These are phyloP conservation scores for Paraphoma sp. DNA, from an alignment of 2,329 filamentous ascomycete genomes.

Conservation along the genomic window DNA sequence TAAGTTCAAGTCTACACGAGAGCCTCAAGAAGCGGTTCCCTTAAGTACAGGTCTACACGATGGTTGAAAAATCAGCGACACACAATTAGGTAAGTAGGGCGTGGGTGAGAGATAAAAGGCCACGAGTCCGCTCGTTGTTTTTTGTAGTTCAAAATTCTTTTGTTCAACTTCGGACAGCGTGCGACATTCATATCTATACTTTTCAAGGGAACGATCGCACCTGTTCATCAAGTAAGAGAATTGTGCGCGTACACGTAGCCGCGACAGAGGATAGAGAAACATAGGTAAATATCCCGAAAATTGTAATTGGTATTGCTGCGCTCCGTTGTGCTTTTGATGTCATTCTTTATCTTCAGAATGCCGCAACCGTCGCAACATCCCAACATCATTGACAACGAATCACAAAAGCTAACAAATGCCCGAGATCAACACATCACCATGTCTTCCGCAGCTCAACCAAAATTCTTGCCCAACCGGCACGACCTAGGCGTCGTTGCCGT, in stretches of 20 bases:
- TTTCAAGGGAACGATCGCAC: no score
- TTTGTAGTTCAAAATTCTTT: background rate
- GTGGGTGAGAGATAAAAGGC: conserved; percentile 37
- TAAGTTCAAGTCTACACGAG: conserved; percentile 37
- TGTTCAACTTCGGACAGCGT: background rate
- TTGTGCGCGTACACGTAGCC: no score
- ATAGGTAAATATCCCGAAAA: no score
- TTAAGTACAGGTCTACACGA: conserved; percentile 44
- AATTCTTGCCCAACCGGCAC: conserved; percentile 79
- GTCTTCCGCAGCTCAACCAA: conserved; percentile 63
- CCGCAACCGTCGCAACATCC: background rate
- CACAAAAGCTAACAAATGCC: background rate
- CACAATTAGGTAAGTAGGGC: conserved; percentile 46
- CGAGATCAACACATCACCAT: background rate
- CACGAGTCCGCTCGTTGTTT: conserved; percentile 15
- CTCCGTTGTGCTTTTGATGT: background rate
- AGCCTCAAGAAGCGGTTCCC: conserved; percentile 29
- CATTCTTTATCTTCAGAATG: background rate
- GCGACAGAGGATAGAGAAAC: no score
- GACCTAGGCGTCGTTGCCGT: conserved; percentile 93
- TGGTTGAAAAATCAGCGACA: conserved; percentile 28
- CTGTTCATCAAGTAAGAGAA: no score
- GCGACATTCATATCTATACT: no score
- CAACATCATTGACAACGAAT: conserved; percentile 5
- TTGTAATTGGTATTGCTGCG: no score